Evolutionary conservation across 768 basidiomycete genomes (phyloP).

Genomic region (Termitomyces sp.): DNA sequence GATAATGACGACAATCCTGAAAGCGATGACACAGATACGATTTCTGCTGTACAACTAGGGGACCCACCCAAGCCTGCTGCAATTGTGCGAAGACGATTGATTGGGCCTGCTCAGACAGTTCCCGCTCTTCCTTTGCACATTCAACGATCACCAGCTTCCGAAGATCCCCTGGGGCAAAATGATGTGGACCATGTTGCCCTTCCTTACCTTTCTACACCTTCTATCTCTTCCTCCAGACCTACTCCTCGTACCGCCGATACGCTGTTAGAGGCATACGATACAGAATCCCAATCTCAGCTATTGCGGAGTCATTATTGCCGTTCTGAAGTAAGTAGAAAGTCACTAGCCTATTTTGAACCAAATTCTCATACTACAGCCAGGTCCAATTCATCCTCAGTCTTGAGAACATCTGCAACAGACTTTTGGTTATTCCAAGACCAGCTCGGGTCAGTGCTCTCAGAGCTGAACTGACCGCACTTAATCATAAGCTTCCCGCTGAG

Average conservation of each 20-base stretch:
- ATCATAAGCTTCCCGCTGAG: slow-evolving; percentile 95
- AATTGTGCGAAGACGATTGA: slow-evolving; percentile 38
- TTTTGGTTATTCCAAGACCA: slow-evolving; percentile 88
- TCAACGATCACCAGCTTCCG: slow-evolving; percentile 53
- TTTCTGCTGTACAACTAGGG: slow-evolving; percentile 9
- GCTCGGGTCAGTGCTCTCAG: slow-evolving; percentile 94
- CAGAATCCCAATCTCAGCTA: slow-evolving; percentile 61
- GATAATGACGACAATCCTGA: slow-evolving; percentile 35
- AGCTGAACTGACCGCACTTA: slow-evolving; percentile 91
- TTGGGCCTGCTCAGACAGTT: slow-evolving; percentile 65
- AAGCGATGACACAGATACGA: slow-evolving; percentile 22
- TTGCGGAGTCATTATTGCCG: slow-evolving; percentile 84
- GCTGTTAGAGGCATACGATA: slow-evolving; percentile 64
- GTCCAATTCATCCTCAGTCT: slow-evolving; percentile 83
- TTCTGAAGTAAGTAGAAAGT: slow-evolving; percentile 56
- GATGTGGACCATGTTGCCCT: slow-evolving; percentile 38
- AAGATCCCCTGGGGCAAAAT: slow-evolving; percentile 71
- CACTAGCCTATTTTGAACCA: neutral
- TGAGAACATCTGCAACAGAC: slow-evolving; percentile 88
- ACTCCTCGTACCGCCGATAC: slow-evolving; percentile 47
- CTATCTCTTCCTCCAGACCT: slow-evolving; percentile 45
- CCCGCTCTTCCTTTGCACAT: slow-evolving; percentile 63
- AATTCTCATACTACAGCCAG: slow-evolving; percentile 29
- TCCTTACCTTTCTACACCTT: slow-evolving; percentile 70
- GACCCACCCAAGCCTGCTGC: slow-evolving; percentile 15